These are phyloP conservation scores for Candida stauntonica DNA, from an alignment of 805 yeast species.

Conservation along the genomic window DNA sequence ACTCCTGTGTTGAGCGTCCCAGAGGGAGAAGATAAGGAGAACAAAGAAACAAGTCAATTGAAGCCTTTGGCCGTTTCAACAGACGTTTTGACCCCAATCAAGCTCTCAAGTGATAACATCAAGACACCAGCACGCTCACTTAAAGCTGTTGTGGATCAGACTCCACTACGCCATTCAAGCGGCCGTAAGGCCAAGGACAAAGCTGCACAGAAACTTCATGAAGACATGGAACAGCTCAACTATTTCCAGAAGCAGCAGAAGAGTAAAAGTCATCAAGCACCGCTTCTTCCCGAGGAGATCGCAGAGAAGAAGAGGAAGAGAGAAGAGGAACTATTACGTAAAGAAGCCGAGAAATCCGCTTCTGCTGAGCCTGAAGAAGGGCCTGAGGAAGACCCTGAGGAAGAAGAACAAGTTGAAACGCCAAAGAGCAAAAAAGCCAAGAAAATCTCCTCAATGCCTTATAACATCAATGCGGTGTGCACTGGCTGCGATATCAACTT, in stretches of 20 bases:
- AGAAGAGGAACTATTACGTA: conserved; percentile 23
- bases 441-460: conserved; percentile 12
- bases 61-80: too few relatives aligned
- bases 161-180: conserved; percentile 18
- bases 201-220: conserved; percentile 64
- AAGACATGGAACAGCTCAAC: conserved; percentile 64
- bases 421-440: conserved; percentile 14
- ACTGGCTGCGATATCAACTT: conserved; percentile 62
- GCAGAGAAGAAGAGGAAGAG: conserved; percentile 29
- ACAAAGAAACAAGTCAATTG: conserved; percentile 1
- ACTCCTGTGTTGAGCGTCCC: not conserved
- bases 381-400: conserved; percentile 11
- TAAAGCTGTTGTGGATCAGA: not conserved
- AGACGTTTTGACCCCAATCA: too few relatives aligned
- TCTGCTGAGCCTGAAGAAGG: conserved; percentile 11
- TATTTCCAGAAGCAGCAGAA: conserved; percentile 53
- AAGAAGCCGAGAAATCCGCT: conserved; percentile 14
- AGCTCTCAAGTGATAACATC: too few relatives aligned
- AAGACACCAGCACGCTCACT: not conserved
- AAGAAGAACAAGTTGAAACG: not conserved
- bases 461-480: conserved; percentile 44
- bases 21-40: conserved; percentile 7
- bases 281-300: conserved; percentile 38
- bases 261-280: conserved; percentile 31
- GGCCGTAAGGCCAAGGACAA: conserved; percentile 58